Percentiles rank a stretch among this genome's conserved stretches.
Conservation (phyloP, 129 eudicot species). For the Pittosporum tobira region DNA sequence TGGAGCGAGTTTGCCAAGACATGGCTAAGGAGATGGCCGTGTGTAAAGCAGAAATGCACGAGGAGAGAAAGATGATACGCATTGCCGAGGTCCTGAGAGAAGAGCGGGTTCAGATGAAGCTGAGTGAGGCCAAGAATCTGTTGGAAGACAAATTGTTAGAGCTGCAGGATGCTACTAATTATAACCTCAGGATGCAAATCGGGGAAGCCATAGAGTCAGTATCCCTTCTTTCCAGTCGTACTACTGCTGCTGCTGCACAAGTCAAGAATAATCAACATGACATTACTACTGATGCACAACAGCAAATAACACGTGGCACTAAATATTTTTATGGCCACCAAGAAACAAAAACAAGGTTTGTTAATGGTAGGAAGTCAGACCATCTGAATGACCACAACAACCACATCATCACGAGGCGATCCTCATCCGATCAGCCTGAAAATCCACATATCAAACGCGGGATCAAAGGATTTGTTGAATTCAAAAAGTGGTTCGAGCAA, state of each 20-base stretch:
- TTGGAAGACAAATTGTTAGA: slow-evolving; percentile 58
- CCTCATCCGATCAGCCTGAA: slow-evolving; percentile 41
- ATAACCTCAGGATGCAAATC: slow-evolving; percentile 8
- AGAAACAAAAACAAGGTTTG: slow-evolving; percentile 12
- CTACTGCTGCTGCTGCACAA: no score
- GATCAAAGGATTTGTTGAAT: slow-evolving; percentile 77
- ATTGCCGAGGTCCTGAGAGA: slow-evolving; percentile 79
- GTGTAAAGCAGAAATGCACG: slow-evolving; percentile 48
- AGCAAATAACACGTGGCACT: background rate
- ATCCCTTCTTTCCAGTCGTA: no score
- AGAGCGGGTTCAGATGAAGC: slow-evolving; percentile 88
- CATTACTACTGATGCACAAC: background rate
- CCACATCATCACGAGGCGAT: no score
- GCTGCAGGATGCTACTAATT: slow-evolving; percentile 24
- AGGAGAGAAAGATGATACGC: slow-evolving; percentile 72
- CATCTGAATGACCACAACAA: no score
- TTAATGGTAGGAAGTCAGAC: no score
- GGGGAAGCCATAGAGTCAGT: background rate
- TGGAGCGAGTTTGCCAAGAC: slow-evolving; percentile 49
- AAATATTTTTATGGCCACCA: background rate
- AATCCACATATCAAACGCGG: slow-evolving; percentile 81
- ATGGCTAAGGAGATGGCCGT: slow-evolving; percentile 36
- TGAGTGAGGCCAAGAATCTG: slow-evolving; percentile 61
- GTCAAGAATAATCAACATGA: slow-evolving; percentile 8
- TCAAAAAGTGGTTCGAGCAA: slow-evolving; percentile 57